phyloP scores from a whole-genome alignment of 768 basidiomycete species.

The Hericium rajendrae region DNA sequence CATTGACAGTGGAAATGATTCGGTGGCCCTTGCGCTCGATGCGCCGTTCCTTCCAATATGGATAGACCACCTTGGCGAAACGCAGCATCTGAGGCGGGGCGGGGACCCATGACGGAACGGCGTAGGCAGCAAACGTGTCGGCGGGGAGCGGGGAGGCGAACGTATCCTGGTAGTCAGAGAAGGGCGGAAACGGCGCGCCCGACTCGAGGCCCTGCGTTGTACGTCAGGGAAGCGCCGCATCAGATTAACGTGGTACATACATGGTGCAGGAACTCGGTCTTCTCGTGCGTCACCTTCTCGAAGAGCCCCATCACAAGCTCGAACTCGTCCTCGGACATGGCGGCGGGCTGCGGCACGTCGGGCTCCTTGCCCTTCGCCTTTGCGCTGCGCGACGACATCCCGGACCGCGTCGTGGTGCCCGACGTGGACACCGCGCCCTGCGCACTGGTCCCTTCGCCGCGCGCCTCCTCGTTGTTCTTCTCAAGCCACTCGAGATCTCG shows the following conservation, averaged over 20 bases:
- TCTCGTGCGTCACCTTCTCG: slow-evolving; percentile 85
- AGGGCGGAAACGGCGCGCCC: slow-evolving; percentile 61
- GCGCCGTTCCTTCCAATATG: slow-evolving; percentile 85
- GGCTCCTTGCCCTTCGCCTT: slow-evolving; percentile 84
- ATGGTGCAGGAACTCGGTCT: slow-evolving; percentile 82
- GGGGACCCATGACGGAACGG: slow-evolving; percentile 62
- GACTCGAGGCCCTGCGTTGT: slow-evolving; percentile 48
- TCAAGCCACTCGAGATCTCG: slow-evolving; percentile 92
- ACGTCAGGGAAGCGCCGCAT: not conserved
- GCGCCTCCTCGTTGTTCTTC: slow-evolving; percentile 79
- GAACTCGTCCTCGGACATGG: slow-evolving; percentile 84
- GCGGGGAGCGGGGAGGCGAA: slow-evolving; percentile 53
- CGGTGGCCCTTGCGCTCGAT: slow-evolving; percentile 70
- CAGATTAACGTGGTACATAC: slow-evolving; percentile 36
- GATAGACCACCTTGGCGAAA: slow-evolving; percentile 66
- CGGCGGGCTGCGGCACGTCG: slow-evolving; percentile 50
- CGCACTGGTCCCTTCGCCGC: slow-evolving; percentile 76
- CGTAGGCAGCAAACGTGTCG: slow-evolving; percentile 59
- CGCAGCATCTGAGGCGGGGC: slow-evolving; percentile 50
- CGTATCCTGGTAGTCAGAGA: slow-evolving; percentile 61
- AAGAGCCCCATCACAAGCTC: slow-evolving; percentile 93
- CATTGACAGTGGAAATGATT: slow-evolving; percentile 84
- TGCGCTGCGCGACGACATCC: slow-evolving; percentile 41
- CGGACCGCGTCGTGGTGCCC: slow-evolving; percentile 41
- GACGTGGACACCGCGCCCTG: slow-evolving; percentile 56